Percentiles rank a stretch among this genome's conserved stretches.
phyloP scores from a whole-genome alignment of 208 protist species.

The Entamoeba histolytica region DNA sequence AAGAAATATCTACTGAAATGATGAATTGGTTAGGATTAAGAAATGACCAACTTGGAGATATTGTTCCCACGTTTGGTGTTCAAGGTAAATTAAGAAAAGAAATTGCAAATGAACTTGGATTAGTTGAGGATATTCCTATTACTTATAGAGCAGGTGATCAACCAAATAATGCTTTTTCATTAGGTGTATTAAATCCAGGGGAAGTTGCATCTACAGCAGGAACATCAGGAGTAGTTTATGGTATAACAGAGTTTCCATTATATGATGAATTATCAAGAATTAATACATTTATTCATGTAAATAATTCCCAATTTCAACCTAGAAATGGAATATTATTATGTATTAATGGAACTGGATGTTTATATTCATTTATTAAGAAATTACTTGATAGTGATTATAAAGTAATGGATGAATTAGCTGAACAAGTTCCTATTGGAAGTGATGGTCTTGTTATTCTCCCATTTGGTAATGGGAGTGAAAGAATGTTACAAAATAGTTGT shows the following conservation, averaged over 20 bases:
- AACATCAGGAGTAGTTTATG: neutral
- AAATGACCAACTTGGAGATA: neutral
- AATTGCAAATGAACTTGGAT: neutral
- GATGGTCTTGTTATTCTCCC: neutral
- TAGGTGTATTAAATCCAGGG: neutral
- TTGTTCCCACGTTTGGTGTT: neutral
- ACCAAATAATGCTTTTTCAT: neutral
- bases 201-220: neutral
- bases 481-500: neutral
- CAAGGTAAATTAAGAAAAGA: neutral
- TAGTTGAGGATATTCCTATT: neutral
- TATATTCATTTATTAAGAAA: neutral
- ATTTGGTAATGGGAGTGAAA: neutral
- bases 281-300: neutral
- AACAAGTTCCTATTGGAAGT: neutral
- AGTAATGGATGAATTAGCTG: neutral
- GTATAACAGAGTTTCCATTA: neutral
- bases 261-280: neutral
- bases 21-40: neutral
- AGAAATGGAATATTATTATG: neutral
- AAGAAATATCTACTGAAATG: neutral
- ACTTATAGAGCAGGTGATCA: neutral
- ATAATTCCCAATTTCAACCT: neutral
- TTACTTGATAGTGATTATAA: neutral
- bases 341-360: neutral